Evolutionary conservation across 1,284 basidiomycete genomes (phyloP).

Genomic region (Neolentinus lepideus): DNA sequence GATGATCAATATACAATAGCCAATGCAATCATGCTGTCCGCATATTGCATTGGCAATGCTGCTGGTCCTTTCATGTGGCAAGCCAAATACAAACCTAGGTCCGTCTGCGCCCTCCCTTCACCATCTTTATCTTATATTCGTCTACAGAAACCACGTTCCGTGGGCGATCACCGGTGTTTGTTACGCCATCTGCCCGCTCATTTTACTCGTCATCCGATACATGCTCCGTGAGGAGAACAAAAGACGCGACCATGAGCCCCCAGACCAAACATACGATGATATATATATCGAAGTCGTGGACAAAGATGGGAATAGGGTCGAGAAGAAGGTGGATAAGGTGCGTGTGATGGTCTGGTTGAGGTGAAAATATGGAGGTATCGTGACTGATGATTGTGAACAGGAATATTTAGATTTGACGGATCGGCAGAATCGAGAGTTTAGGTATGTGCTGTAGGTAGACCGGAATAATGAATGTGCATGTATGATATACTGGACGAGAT

Average conservation of each 20-base stretch:
- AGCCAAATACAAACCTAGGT: constrained; percentile 56
- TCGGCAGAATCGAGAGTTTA: constrained; percentile 24
- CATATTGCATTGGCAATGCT: constrained; percentile 65
- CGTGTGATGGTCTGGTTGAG: constrained; percentile 10
- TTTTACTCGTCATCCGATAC: constrained; percentile 45
- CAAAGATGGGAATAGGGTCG: constrained; percentile 41
- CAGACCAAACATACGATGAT: constrained; percentile 50
- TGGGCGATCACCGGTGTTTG: constrained; percentile 60
- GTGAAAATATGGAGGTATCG: not conserved
- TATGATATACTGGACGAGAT: too few species aligned
- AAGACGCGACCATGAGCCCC: constrained; percentile 49
- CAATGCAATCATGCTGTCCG: constrained; percentile 65
- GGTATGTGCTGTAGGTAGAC: constrained; percentile 19
- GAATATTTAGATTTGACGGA: constrained; percentile 25
- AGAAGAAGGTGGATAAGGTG: constrained; percentile 58
- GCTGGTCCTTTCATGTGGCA: constrained; percentile 73
- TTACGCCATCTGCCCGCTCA: constrained; percentile 37
- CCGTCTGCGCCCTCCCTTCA: constrained; percentile 9
- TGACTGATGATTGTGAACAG: constrained; percentile 8
- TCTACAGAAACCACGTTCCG: constrained; percentile 47
- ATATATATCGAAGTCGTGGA: constrained; percentile 51
- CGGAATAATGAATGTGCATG: too few species aligned
- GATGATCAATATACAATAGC: constrained; percentile 10
- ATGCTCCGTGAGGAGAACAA: constrained; percentile 58
- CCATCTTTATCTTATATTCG: not conserved